Evolutionary conservation across 1,284 basidiomycete genomes (phyloP).

Genomic region (Polyporus tsugae): DNA sequence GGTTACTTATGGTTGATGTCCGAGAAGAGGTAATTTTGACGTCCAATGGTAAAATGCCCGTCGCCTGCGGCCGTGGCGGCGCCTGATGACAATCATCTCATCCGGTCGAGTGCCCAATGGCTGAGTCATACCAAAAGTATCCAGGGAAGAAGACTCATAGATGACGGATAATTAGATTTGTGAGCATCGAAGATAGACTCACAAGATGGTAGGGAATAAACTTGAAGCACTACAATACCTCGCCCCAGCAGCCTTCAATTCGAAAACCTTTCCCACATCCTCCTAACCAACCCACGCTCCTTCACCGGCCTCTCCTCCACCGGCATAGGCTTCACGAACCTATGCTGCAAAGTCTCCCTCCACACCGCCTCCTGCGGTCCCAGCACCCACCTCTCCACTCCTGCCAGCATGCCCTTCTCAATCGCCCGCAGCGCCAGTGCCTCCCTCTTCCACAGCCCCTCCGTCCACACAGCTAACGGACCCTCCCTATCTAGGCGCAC

Average conservation of each 20-base stretch:
- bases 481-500: constrained; percentile 39
- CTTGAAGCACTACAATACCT: neutral
- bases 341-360: constrained; percentile 24
- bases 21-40: no score
- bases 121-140: no score
- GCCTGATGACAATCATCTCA: no score
- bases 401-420: constrained; percentile 59
- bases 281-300: constrained; percentile 22
- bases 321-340: constrained; percentile 28
- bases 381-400: constrained; percentile 50
- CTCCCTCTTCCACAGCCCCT: constrained; percentile 72
- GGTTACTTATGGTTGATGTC: no score
- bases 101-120: no score
- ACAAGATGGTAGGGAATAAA: neutral
- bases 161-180: neutral
- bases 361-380: constrained; percentile 27
- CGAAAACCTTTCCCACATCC: constrained; percentile 22
- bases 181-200: neutral
- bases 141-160: no score
- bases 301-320: constrained; percentile 15
- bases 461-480: constrained; percentile 74
- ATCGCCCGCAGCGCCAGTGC: constrained; percentile 63
- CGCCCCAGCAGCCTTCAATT: constrained; percentile 12
- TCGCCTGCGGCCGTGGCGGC: no score
- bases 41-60: no score